phyloP scores from a whole-genome alignment of 495 filamentous ascomycete species.

The Aspergillus nidulans region DNA sequence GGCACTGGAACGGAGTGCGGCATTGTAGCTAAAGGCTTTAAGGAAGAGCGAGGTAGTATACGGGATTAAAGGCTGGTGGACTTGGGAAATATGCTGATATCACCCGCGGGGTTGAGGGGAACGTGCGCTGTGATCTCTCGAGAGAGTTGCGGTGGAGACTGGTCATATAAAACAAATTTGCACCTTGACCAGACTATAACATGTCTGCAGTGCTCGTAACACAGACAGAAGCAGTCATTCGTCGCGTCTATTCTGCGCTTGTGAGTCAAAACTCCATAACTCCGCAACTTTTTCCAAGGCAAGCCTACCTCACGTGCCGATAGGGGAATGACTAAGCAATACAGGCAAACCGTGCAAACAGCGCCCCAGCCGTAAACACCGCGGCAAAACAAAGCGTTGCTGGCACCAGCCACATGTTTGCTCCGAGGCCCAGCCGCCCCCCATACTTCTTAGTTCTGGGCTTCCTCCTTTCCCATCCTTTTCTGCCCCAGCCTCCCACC shows the following conservation, averaged over 20 bases:
- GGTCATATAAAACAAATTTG: not conserved
- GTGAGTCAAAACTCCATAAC: slow-evolving; percentile 4
- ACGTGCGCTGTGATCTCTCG: not conserved
- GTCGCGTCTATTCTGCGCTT: not conserved
- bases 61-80: not conserved
- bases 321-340: slow-evolving; percentile 6
- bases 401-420: slow-evolving; percentile 47
- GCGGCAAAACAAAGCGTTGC: slow-evolving; percentile 28
- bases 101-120: slow-evolving; percentile 12
- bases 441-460: slow-evolving; percentile 11
- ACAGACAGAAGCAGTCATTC: not conserved
- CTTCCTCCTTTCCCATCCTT: slow-evolving; percentile 24
- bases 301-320: slow-evolving; percentile 8
- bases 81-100: not conserved
- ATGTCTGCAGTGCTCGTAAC: not conserved
- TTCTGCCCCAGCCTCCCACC: slow-evolving; percentile 12
- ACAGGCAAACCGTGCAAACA: slow-evolving; percentile 12
- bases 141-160: not conserved
- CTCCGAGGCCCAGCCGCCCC: slow-evolving; percentile 27
- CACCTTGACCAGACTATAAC: not conserved
- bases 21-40: slow-evolving; percentile 10
- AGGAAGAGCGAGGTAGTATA: not conserved
- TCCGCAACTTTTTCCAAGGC: slow-evolving; percentile 5
- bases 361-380: slow-evolving; percentile 9
- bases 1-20: slow-evolving; percentile 49